Base-by-base conservation (phyloP, 2,329 filamentous ascomycete species). In the Pseudofabraea citricarpa region DNA sequence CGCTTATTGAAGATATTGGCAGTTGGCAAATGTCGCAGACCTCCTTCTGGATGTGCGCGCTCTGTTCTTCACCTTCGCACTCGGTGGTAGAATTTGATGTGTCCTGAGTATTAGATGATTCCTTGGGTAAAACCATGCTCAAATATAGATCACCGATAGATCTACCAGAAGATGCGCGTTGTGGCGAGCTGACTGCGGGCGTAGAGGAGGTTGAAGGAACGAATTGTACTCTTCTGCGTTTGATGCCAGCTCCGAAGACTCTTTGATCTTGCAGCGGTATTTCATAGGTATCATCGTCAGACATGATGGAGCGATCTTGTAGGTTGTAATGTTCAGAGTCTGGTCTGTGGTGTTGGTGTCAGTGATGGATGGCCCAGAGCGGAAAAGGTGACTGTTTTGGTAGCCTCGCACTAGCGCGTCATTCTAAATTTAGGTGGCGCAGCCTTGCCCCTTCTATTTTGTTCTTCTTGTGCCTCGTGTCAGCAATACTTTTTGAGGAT, bases 181-280 rank as follows among this genome's bases (percentile, higher is more conserved):
- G 53, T 35, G 51, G 74, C 56, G 18, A 59, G 54, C 42, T 53
- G 54, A 33, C 56, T 43, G 40, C 37, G 20, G 46, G 31, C n/a
- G 50, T 40, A 16, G 43, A 26, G 40, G 46, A 62, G 52, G 49
- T 62, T 49, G 51, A 69, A 47, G 44, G 52, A 23, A 85, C 75
- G 57, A 85, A 85, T 5, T 70, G 67, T 33, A 85, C 73, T 41
- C 66, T 69, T 63, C 77, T 81, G 52, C 77, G 70, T 57, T 77
- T 78, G 41, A 84, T 72, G n/a, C 80, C 79, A 10, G 78, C 75
- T 33, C 77, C 76, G 50, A 82, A 84, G 44, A 75, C 72, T 10
- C 73, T 71, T 53, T 81, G 79, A 46, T 80, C 71, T 49, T 73
- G 68, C 4, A 80, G 66, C 0, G 80, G 79, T 2, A 75, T 64